Percentiles rank a stretch among this genome's conserved stretches.
These are phyloP conservation scores for Astrocystis sublimbata DNA, from an alignment of 495 filamentous ascomycete species.

Conservation along the genomic window DNA sequence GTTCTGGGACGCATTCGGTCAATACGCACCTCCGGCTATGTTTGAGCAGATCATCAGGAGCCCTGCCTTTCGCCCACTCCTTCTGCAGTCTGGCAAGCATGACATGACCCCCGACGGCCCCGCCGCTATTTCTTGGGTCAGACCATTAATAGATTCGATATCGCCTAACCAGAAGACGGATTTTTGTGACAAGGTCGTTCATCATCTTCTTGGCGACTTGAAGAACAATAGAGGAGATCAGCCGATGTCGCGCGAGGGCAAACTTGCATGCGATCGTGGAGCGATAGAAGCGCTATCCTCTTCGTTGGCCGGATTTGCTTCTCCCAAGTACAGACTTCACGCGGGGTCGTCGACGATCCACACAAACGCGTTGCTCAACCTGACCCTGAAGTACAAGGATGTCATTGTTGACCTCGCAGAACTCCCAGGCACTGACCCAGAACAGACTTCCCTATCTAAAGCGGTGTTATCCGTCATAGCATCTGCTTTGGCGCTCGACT, in stretches of 20 bases:
- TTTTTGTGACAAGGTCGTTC: conserved; percentile 67
- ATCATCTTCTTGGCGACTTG: conserved; percentile 67
- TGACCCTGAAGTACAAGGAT: conserved; percentile 48
- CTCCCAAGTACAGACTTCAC: conserved; percentile 41
- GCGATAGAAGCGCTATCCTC: conserved; percentile 48
- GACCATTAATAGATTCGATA: conserved; percentile 73
- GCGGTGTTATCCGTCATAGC: conserved; percentile 64
- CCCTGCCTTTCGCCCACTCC: conserved; percentile 61
- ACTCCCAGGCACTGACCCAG: conserved; percentile 35
- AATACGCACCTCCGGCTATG: conserved; percentile 70
- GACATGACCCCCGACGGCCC: conserved; percentile 57
- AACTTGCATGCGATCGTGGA: conserved; percentile 46
- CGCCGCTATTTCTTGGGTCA: conserved; percentile 66
- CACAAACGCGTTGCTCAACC: conserved; percentile 52
- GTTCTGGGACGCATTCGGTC: conserved; percentile 84
- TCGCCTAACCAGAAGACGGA: conserved; percentile 67
- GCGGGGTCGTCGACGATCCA: conserved; percentile 51
- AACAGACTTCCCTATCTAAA: conserved; percentile 43
- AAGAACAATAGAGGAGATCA: conserved; percentile 51
- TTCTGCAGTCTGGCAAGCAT: conserved; percentile 57
- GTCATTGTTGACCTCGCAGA: conserved; percentile 46
- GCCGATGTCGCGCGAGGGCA: conserved; percentile 39
- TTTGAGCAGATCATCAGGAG: conserved; percentile 76
- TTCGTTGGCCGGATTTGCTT: conserved; percentile 47
- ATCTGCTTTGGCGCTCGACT: conserved; percentile 72